A percentile compares a stretch with the other conserved stretches of the same genome.
Conservation (phyloP, 768 basidiomycete genomes). For the Filobasidium wieringae region DNA sequence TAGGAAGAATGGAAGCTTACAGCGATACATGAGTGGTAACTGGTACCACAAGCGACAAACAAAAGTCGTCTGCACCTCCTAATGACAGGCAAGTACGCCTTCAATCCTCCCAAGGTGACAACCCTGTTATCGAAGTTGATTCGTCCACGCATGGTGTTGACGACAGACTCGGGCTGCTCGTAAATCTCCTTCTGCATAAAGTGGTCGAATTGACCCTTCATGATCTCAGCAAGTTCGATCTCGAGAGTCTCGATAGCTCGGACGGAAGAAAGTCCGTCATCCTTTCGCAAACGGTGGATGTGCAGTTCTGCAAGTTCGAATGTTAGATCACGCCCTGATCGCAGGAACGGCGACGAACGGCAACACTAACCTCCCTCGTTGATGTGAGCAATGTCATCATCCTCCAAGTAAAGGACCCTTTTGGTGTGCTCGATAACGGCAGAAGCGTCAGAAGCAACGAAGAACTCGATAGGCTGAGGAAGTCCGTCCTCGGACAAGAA, state of each 20-base stretch:
- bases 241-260: conserved; percentile 96
- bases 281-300: conserved; percentile 91
- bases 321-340: background rate
- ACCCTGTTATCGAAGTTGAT: conserved; percentile 90
- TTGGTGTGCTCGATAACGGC: conserved; percentile 98
- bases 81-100: conserved; percentile 89
- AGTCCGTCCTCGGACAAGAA: conserved; percentile 98
- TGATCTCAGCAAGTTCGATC: conserved; percentile 98
- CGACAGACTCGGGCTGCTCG: conserved; percentile 94
- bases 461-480: conserved; percentile 98
- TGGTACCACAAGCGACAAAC: conserved; percentile 96
- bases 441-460: conserved; percentile 92
- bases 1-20: conserved; percentile 22
- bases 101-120: conserved; percentile 89
- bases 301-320: conserved; percentile 57
- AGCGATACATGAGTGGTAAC: conserved; percentile 92
- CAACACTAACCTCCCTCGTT: conserved; percentile 58
- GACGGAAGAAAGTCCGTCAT: conserved; percentile 60
- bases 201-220: conserved; percentile 99
- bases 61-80: conserved; percentile 87
- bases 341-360: no score
- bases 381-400: conserved; percentile 98
- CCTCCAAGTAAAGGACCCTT: conserved; percentile 94
- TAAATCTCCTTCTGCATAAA: conserved; percentile 99
- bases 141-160: conserved; percentile 99